A percentile compares a stretch with the other conserved stretches of the same genome.
Evolutionary conservation across 2,329 filamentous ascomycete species (phyloP).

Genomic region (Davidsoniella neocaledoniae): DNA sequence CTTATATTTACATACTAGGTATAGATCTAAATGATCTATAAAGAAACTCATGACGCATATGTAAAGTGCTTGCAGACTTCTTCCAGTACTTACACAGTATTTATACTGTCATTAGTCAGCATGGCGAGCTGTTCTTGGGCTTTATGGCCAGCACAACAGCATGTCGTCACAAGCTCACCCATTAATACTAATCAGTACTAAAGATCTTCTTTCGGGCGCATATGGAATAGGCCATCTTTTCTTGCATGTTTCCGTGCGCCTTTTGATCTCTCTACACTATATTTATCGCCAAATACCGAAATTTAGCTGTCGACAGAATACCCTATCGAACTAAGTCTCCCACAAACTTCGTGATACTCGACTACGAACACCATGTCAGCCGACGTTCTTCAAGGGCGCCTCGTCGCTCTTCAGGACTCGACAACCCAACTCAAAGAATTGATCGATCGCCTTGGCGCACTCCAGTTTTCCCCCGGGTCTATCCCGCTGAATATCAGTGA

Average conservation of each 20-base stretch:
- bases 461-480: slow-evolving; percentile 42
- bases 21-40: too few relatives aligned
- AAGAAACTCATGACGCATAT: too few relatives aligned
- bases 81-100: not conserved
- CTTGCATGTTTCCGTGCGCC: not conserved
- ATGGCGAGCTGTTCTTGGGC: too few relatives aligned
- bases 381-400: slow-evolving; percentile 44
- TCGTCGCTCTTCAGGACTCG: slow-evolving; percentile 43
- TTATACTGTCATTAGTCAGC: slow-evolving; percentile 8
- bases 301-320: not conserved
- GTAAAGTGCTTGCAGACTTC: too few relatives aligned
- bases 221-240: not conserved
- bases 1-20: too few relatives aligned
- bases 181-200: not conserved
- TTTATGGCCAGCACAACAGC: slow-evolving; percentile 5
- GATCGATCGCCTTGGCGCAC: slow-evolving; percentile 40
- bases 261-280: not conserved
- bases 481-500: slow-evolving; percentile 32
- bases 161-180: slow-evolving; percentile 7
- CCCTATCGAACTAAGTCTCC: not conserved
- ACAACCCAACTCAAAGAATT: slow-evolving; percentile 40
- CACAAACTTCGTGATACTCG: not conserved
- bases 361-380: slow-evolving; percentile 30
- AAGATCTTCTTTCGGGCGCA: too few relatives aligned
- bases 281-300: not conserved